Evolutionary conservation across 148 eudicot species (phyloP), one percentile per base, ranked within the genome.

Genomic region (Rhododendron ovatum): DNA sequence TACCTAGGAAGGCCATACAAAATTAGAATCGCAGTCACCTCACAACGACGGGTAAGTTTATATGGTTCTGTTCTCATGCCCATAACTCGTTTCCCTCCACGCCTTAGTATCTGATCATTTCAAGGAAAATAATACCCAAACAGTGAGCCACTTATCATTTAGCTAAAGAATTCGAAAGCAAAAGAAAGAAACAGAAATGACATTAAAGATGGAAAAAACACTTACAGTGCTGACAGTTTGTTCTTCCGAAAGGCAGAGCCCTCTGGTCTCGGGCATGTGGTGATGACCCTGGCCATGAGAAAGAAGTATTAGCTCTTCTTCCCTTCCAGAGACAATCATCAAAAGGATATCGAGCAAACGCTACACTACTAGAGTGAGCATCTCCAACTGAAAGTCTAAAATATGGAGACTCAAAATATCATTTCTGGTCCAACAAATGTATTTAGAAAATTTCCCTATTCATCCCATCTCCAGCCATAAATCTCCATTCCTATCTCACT

Each of bases 181-280:
- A 33, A 24, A 69, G 7, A 39, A 33, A 24, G 79, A 26, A 30
- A 26, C 11, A 35, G 51, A 82, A 86, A 24, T 76, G 73, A 28
- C 18, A 67, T 11, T 12, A 67, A 67, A 59, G 55, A n/a, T 33
- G 51, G 67, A 61, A 43, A n/a, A 74, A 74, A 48, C 53, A 84
- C 94, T 57, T 91, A 97, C 99, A 81, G 93, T 94, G 88, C 94
- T 94, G 77, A 97, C 91, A 47, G 99, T 97, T 87, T 94, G 99
- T 90, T 95, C 99, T 91, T 97, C 99, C 35, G 99, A 97, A 26
- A 97, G 92, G 92, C 99, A 97, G 85, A 97, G 99, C 80, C 99
- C 99, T 94, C 99, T 93, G 43, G 99, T 97, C 89, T 97, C 99
- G 7, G 99, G 96, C 92, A 97, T 59, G 92, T 95, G 98, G 90